Evolutionary conservation across 2,329 filamentous ascomycete genomes (phyloP).

Genomic region (Epichloe uncinata): DNA sequence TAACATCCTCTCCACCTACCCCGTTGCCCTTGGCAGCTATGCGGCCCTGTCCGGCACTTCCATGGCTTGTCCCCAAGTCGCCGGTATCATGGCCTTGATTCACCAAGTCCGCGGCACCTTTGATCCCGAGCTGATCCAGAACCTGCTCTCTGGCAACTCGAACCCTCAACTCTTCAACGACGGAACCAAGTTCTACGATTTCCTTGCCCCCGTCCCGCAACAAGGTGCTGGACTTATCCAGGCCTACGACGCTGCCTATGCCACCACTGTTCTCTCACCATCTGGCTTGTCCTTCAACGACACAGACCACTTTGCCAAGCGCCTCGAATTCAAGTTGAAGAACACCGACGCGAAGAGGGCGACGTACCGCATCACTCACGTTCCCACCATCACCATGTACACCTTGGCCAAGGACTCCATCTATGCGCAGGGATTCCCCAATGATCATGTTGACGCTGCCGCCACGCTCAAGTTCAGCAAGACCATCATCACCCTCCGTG

Average conservation of each 20-base stretch:
- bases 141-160: slow-evolving; percentile 34
- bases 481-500: slow-evolving; percentile 3
- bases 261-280: slow-evolving; percentile 37
- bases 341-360: slow-evolving; percentile 37
- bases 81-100: slow-evolving; percentile 41
- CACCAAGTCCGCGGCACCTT: slow-evolving; percentile 36
- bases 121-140: slow-evolving; percentile 36
- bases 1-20: slow-evolving; percentile 45
- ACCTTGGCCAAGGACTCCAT: slow-evolving; percentile 24
- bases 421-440: slow-evolving; percentile 30
- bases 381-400: slow-evolving; percentile 39
- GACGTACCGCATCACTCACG: slow-evolving; percentile 38
- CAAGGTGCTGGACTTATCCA: slow-evolving; percentile 48
- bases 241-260: slow-evolving; percentile 43
- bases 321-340: slow-evolving; percentile 38
- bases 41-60: slow-evolving; percentile 43
- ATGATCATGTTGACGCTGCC: slow-evolving; percentile 25
- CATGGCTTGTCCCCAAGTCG: slow-evolving; percentile 45
- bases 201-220: slow-evolving; percentile 42
- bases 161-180: slow-evolving; percentile 37
- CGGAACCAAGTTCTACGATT: slow-evolving; percentile 19
- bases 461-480: slow-evolving; percentile 18
- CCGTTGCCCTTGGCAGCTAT: slow-evolving; percentile 31
- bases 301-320: slow-evolving; percentile 39
- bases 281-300: slow-evolving; percentile 53